Evolutionary conservation across 1,139 yeast genomes (phyloP).

Genomic region (Sugiyamaella pinicola): DNA sequence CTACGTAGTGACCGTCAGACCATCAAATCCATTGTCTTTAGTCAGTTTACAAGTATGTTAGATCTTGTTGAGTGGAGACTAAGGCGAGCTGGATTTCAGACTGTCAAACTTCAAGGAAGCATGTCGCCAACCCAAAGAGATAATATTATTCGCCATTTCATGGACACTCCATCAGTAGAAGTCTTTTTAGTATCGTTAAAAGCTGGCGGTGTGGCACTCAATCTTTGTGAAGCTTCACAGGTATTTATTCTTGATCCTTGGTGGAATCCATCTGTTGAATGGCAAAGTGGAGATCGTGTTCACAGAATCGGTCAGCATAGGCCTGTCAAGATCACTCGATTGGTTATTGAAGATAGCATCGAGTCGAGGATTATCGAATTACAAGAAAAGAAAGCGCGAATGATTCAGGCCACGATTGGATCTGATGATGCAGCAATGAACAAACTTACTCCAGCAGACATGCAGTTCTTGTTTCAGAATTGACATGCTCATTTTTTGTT

Average conservation of each 20-base stretch:
- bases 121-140: conserved; percentile 97
- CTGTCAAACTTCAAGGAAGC: conserved; percentile 91
- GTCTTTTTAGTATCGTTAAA: conserved; percentile 91
- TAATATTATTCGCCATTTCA: conserved; percentile 82
- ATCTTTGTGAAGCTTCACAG: conserved; percentile 94
- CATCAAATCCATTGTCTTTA: conserved; percentile 91
- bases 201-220: conserved; percentile 98
- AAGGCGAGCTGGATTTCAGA: conserved; percentile 89
- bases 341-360: conserved; percentile 93
- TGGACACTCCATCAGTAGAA: conserved; percentile 90
- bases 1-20: conserved; percentile 85
- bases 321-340: conserved; percentile 90
- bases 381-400: conserved; percentile 95
- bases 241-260: conserved; percentile 95
- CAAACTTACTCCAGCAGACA: conserved; percentile 85
- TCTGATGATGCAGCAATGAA: conserved; percentile 89
- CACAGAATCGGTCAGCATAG: conserved; percentile 96
- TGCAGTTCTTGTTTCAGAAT: conserved; percentile 87
- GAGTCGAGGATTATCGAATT: conserved; percentile 93
- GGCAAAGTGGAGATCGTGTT: conserved; percentile 98
- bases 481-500: conserved; percentile 38
- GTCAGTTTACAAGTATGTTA: conserved; percentile 95
- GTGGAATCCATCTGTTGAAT: conserved; percentile 99
- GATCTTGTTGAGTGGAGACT: conserved; percentile 95
- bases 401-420: conserved; percentile 95